Evolutionary conservation across 495 filamentous ascomycete species (phyloP).

Genomic region (Chaetomium cochliodes): DNA sequence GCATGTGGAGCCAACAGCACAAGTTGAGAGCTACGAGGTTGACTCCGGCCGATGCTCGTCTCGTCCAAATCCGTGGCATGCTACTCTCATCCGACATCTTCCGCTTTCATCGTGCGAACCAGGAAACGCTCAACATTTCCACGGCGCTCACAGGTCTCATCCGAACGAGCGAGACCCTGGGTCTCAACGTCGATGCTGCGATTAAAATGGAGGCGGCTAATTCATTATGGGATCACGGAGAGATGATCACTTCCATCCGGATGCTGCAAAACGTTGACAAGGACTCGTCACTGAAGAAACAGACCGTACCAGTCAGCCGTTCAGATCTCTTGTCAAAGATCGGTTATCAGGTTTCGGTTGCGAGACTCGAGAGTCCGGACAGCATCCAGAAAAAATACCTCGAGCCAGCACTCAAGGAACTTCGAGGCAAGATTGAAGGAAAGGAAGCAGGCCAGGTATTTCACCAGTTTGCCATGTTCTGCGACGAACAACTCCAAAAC

Average conservation of each 20-base stretch:
- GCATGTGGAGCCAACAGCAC: slow-evolving; percentile 67
- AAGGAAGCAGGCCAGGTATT: slow-evolving; percentile 83
- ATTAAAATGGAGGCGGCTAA: slow-evolving; percentile 77
- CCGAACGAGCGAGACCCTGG: slow-evolving; percentile 61
- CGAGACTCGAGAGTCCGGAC: slow-evolving; percentile 88
- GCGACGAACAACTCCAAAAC: slow-evolving; percentile 87
- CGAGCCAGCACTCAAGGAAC: slow-evolving; percentile 73
- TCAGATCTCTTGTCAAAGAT: slow-evolving; percentile 83
- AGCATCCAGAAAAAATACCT: slow-evolving; percentile 83
- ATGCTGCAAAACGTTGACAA: slow-evolving; percentile 76
- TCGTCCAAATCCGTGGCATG: slow-evolving; percentile 70
- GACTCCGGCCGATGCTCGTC: slow-evolving; percentile 58
- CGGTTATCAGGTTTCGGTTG: slow-evolving; percentile 84
- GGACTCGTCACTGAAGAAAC: slow-evolving; percentile 61
- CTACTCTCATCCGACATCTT: slow-evolving; percentile 71
- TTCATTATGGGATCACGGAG: slow-evolving; percentile 92
- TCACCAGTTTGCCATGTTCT: slow-evolving; percentile 92
- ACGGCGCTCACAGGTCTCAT: slow-evolving; percentile 76
- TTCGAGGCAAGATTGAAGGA: slow-evolving; percentile 66
- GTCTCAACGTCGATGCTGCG: slow-evolving; percentile 71
- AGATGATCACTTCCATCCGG: slow-evolving; percentile 83
- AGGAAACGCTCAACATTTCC: slow-evolving; percentile 80
- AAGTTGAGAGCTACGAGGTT: slow-evolving; percentile 61
- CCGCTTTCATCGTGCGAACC: slow-evolving; percentile 72
- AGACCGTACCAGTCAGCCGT: slow-evolving; percentile 69